These are phyloP conservation scores for Aspergillus puulaauensis DNA, from an alignment of 2,329 filamentous ascomycete species.

Conservation along the genomic window DNA sequence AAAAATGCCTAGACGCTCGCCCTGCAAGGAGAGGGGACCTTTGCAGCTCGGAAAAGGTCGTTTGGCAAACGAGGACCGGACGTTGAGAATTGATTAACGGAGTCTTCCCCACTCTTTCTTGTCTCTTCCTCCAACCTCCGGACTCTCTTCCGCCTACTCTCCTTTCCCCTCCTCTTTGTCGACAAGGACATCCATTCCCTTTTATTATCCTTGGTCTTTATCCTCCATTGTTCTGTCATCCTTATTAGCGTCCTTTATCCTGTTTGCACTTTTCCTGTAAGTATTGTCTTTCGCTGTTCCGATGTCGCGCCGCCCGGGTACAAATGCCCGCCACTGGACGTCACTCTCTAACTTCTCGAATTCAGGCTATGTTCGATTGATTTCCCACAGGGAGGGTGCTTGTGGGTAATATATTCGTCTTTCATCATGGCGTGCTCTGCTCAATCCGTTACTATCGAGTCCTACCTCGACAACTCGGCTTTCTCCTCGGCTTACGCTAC, in stretches of 20 bases:
- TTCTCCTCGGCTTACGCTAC: constrained; percentile 27
- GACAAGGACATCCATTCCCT: not conserved
- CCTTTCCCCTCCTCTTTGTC: constrained; percentile 5
- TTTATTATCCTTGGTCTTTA: constrained; percentile 2
- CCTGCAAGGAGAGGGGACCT: not conserved
- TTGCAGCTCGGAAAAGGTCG: not conserved
- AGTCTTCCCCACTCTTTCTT: constrained; percentile 5
- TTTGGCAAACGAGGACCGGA: not conserved
- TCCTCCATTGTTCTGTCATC: constrained; percentile 8
- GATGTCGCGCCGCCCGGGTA: not conserved
- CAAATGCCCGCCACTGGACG: constrained; percentile 1
- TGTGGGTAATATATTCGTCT: constrained; percentile 1
- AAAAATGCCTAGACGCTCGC: not conserved
- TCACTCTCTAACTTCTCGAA: constrained; percentile 1
- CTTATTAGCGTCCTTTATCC: constrained; percentile 4
- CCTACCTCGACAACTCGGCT: constrained; percentile 31
- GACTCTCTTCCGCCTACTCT: not conserved
- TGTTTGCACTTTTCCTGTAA: constrained; percentile 5
- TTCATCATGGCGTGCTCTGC: constrained; percentile 39
- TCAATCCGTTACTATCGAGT: constrained; percentile 41
- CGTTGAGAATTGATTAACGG: constrained; percentile 3
- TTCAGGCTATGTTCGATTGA: constrained; percentile 18
- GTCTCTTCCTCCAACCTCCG: not conserved
- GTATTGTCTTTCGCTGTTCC: constrained; percentile 3
- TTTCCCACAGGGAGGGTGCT: not conserved